These are phyloP conservation scores for Berberis vulgaris DNA, from an alignment of 164 flowering plant species.

Conservation along the genomic window DNA sequence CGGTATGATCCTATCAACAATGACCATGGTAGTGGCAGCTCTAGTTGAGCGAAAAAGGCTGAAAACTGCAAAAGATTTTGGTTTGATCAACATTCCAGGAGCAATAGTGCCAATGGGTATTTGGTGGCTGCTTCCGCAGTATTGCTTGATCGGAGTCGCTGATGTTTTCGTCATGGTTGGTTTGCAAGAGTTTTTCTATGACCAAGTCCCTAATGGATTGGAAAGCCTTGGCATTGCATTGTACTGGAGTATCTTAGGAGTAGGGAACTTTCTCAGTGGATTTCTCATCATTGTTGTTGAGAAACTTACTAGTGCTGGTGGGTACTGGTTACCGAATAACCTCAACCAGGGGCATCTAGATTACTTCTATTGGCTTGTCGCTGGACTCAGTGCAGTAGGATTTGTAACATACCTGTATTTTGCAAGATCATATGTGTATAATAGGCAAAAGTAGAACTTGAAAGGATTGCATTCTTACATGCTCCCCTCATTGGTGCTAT, in stretches of 20 bases:
- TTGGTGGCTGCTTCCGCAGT: slow-evolving; percentile 11
- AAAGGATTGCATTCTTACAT: too few relatives aligned
- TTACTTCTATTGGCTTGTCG: slow-evolving; percentile 15
- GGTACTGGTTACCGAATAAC: slow-evolving; percentile 15
- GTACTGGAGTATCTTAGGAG: slow-evolving; percentile 10
- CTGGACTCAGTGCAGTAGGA: slow-evolving; percentile 11
- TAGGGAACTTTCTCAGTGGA: slow-evolving; percentile 8
- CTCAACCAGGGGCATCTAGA: too few relatives aligned
- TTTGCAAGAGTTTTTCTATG: too few relatives aligned
- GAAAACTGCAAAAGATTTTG: slow-evolving; percentile 10
- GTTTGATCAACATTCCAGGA: slow-evolving; percentile 12
- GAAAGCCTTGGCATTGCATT: slow-evolving; percentile 18
- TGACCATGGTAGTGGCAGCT: slow-evolving; percentile 13
- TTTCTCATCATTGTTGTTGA: slow-evolving; percentile 16
- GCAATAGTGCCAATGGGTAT: slow-evolving; percentile 21
- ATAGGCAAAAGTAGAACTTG: too few relatives aligned
- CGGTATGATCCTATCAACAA: too few relatives aligned
- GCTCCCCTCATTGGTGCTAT: too few relatives aligned
- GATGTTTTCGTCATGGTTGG: too few relatives aligned
- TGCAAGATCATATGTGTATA: too few relatives aligned
- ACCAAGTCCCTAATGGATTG: slow-evolving; percentile 9
- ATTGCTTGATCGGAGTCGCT: neutral
- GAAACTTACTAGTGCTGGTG: slow-evolving; percentile 4
- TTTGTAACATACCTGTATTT: too few relatives aligned
- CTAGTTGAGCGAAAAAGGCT: slow-evolving; percentile 14